phyloP scores from a whole-genome alignment of 306 rosid species.

The Quercus aquifolioides region DNA sequence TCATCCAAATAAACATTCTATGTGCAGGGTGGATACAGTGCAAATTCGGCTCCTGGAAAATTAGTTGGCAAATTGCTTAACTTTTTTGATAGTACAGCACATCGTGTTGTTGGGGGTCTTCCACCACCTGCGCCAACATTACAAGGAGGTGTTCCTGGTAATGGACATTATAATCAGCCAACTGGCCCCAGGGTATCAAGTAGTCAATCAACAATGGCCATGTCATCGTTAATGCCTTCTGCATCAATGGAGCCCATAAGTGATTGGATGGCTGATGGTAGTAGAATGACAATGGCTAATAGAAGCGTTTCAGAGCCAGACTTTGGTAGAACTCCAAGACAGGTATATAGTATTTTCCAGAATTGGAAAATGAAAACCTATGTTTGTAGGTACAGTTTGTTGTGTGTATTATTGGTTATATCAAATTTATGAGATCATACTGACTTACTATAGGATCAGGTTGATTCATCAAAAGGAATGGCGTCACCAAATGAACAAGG shows the following conservation, averaged over 20 bases:
- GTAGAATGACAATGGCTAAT: conserved; percentile 52
- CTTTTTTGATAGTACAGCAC: conserved; percentile 87
- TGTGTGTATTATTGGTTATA: neutral
- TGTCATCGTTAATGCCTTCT: conserved; percentile 83
- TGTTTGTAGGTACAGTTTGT: neutral
- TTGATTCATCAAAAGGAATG: conserved; percentile 47
- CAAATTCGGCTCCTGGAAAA: conserved; percentile 73
- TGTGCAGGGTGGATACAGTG: conserved; percentile 79
- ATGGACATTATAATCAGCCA: conserved; percentile 53
- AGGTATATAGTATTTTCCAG: conserved; percentile 46
- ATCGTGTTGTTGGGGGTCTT: conserved; percentile 87
- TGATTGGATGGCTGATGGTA: conserved; percentile 63
- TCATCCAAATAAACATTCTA: conserved; percentile 18
- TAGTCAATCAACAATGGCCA: conserved; percentile 86
- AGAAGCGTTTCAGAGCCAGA: conserved; percentile 98
- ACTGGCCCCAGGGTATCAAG: conserved; percentile 51
- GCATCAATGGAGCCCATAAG: conserved; percentile 81
- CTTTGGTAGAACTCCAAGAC: conserved; percentile 76
- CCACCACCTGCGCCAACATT: conserved; percentile 80
- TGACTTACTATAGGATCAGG: conserved; percentile 23
- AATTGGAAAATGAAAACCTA: neutral
- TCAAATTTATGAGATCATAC: conserved; percentile 15
- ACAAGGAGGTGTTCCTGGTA: conserved; percentile 47
- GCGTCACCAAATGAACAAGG: conserved; percentile 50
- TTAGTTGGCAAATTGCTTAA: conserved; percentile 78